phyloP scores from a whole-genome alignment of 805 yeast species.

The Candida maltosa region DNA sequence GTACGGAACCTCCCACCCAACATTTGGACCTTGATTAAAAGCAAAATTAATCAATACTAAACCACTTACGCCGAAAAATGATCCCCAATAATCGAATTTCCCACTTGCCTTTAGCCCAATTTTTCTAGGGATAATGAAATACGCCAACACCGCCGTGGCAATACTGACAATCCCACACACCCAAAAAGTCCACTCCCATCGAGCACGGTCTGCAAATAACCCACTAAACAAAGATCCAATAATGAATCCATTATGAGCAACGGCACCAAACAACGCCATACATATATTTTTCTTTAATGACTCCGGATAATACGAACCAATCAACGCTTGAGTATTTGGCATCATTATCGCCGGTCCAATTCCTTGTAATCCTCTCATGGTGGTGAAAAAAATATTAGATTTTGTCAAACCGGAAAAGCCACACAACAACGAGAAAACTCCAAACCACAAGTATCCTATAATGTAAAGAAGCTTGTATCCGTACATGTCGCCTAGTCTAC shows the following conservation, averaged over 20 bases:
- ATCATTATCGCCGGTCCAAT: constrained; percentile 32
- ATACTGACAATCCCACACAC: constrained; percentile 19
- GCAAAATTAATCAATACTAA: constrained; percentile 63
- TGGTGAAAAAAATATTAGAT: constrained; percentile 22
- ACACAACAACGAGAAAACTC: constrained; percentile 18
- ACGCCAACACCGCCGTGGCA: constrained; percentile 14
- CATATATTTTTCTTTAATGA: constrained; percentile 16
- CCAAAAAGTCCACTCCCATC: constrained; percentile 39
- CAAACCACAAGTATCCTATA: constrained; percentile 21
- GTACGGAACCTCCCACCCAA: constrained; percentile 65
- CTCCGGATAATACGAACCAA: constrained; percentile 28
- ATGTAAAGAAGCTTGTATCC: constrained; percentile 29
- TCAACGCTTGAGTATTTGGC: constrained; percentile 32
- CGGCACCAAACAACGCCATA: constrained; percentile 31
- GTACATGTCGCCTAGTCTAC: constrained; percentile 32
- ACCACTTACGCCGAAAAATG: constrained; percentile 56
- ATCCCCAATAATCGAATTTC: constrained; percentile 26
- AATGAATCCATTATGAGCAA: constrained; percentile 31
- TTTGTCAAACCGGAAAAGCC: constrained; percentile 26
- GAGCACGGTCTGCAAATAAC: constrained; percentile 19
- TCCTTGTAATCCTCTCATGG: constrained; percentile 31
- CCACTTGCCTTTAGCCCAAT: constrained; percentile 17
- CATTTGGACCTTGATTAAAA: constrained; percentile 75
- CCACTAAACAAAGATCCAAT: constrained; percentile 26
- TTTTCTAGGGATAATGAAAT: constrained; percentile 24